Conservation (phyloP, 768 basidiomycete genomes). For the Phlebiopsis flavidoalba region DNA sequence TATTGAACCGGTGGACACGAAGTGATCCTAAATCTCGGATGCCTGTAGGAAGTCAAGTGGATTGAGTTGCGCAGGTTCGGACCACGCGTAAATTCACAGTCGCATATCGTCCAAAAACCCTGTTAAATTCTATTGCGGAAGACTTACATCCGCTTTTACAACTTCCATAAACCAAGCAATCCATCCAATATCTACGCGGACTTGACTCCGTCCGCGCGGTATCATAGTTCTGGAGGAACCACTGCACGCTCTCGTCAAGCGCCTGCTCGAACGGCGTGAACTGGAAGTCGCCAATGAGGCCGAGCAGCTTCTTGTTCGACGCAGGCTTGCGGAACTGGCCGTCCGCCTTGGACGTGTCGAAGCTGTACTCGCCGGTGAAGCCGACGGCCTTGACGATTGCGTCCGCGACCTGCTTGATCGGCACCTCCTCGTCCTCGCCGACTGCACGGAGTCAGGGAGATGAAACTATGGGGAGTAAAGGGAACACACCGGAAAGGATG, state of each 20-base stretch:
- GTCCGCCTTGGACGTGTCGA: slow-evolving; percentile 80
- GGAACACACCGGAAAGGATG: slow-evolving; percentile 72
- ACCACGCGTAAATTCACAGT: too few relatives aligned
- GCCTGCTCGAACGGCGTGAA: slow-evolving; percentile 92
- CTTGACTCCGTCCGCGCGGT: slow-evolving; percentile 52
- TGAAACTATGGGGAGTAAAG: background rate
- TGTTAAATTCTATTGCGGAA: too few relatives aligned
- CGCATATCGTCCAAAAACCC: too few relatives aligned
- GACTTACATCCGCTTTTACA: too few relatives aligned
- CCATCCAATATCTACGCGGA: background rate
- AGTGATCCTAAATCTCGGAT: too few relatives aligned
- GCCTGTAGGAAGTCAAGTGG: too few relatives aligned
- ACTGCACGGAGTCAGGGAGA: slow-evolving; percentile 38
- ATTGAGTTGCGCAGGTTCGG: too few relatives aligned
- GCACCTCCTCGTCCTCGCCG: slow-evolving; percentile 90
- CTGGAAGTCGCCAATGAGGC: slow-evolving; percentile 73
- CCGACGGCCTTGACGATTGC: slow-evolving; percentile 83
- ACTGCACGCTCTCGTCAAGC: slow-evolving; percentile 70
- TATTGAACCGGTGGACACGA: too few relatives aligned
- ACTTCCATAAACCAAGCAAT: too few relatives aligned
- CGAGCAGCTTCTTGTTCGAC: slow-evolving; percentile 81
- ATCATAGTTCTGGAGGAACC: slow-evolving; percentile 84
- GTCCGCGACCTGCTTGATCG: slow-evolving; percentile 86
- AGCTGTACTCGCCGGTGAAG: slow-evolving; percentile 74
- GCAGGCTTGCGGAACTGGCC: slow-evolving; percentile 97